phyloP scores from a whole-genome alignment of 2,329 filamentous ascomycete genomes.

The Stachybotrys echinatus region DNA sequence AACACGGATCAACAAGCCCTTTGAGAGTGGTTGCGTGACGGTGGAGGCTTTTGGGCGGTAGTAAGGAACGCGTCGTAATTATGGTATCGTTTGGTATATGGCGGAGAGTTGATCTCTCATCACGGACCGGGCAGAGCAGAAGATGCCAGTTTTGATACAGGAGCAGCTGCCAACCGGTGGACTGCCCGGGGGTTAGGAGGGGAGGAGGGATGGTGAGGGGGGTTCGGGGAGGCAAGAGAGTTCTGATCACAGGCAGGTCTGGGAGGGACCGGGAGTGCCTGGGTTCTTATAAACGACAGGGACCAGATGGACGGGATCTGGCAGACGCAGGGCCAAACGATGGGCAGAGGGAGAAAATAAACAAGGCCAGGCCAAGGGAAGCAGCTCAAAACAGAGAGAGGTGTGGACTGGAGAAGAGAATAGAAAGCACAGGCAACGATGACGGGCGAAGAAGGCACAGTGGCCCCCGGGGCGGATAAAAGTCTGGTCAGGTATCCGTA shows the following conservation, averaged over 20 bases:
- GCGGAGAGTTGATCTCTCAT: too few species aligned
- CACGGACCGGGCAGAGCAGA: not conserved
- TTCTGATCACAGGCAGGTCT: conserved; percentile 22
- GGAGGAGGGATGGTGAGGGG: conserved; percentile 7
- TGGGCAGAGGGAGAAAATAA: too few species aligned
- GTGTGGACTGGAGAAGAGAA: too few species aligned
- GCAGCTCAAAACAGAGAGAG: too few species aligned
- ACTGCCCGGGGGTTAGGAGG: conserved; percentile 6
- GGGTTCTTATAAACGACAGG: conserved; percentile 2
- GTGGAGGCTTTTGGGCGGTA: not conserved
- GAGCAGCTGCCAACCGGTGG: not conserved
- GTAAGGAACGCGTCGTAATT: not conserved
- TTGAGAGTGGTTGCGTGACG: too few species aligned
- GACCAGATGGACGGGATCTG: not conserved
- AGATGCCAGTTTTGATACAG: not conserved
- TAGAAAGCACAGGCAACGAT: too few species aligned
- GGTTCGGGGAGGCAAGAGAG: conserved; percentile 9
- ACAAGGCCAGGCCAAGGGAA: too few species aligned
- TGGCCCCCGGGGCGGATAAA: too few species aligned
- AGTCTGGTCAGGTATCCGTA: not conserved
- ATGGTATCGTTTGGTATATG: too few species aligned
- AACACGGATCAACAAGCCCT: too few species aligned
- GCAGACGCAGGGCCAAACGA: too few species aligned
- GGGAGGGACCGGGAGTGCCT: conserved; percentile 8
- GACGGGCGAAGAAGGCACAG: too few species aligned